phyloP scores from a whole-genome alignment of 2,329 filamentous ascomycete genomes.

The Furcasterigmium furcatum region DNA sequence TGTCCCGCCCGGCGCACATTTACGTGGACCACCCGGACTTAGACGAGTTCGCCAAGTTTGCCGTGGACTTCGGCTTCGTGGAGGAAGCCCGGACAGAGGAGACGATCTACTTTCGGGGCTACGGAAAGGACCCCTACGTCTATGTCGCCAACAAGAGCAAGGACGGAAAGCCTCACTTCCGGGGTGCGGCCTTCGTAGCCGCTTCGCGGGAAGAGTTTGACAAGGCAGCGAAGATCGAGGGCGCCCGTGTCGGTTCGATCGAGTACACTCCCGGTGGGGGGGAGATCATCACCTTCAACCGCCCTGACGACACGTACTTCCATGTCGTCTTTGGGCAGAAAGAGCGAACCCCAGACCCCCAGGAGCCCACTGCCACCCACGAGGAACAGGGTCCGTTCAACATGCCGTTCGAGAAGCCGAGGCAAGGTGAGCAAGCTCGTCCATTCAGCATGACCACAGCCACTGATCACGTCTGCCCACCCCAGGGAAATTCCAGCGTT shows the following conservation, averaged over 20 bases:
- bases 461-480: too few species aligned
- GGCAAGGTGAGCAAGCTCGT: constrained; percentile 29
- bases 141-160: constrained; percentile 34
- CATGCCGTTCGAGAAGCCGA: too few species aligned
- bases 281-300: too few species aligned
- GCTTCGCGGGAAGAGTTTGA: constrained; percentile 32
- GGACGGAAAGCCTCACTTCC: constrained; percentile 16
- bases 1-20: constrained; percentile 11
- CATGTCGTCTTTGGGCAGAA: too few species aligned
- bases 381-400: too few species aligned
- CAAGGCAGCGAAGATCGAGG: constrained; percentile 28
- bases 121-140: constrained; percentile 45
- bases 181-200: constrained; percentile 23
- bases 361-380: too few species aligned
- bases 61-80: constrained; percentile 22
- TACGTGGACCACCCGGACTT: constrained; percentile 20
- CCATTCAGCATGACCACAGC: too few species aligned
- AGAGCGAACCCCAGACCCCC: too few species aligned
- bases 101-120: constrained; percentile 45
- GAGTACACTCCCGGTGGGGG: too few species aligned
- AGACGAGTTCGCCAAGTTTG: constrained; percentile 17
- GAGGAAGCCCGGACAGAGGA: constrained; percentile 16
- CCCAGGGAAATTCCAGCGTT: constrained; percentile 26
- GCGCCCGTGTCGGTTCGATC: too few species aligned
- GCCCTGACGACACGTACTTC: too few species aligned